phyloP scores from a whole-genome alignment of 306 rosid species.

The Vigna nakashimae region DNA sequence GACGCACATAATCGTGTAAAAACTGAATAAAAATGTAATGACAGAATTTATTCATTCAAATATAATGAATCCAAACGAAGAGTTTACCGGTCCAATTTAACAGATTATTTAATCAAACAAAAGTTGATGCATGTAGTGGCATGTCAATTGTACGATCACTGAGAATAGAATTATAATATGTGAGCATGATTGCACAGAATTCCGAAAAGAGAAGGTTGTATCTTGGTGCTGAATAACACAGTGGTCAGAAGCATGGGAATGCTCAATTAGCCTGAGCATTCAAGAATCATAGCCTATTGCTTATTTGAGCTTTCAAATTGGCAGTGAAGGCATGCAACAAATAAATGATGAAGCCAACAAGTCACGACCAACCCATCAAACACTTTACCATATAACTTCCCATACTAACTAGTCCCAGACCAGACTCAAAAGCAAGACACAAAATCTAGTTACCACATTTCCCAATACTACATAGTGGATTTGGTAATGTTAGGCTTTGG shows the following conservation, averaged over 20 bases:
- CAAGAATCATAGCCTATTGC: conserved; percentile 39
- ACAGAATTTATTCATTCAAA: background rate
- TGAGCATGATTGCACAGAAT: conserved; percentile 34
- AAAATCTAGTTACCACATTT: background rate
- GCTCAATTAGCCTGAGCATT: conserved; percentile 30
- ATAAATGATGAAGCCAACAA: conserved; percentile 47
- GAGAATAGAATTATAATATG: conserved; percentile 33
- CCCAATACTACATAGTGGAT: background rate
- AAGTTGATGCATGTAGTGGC: conserved; percentile 1
- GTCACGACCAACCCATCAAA: conserved; percentile 29
- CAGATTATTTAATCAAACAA: background rate
- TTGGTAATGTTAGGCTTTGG: conserved; percentile 35
- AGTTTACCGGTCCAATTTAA: conserved; percentile 1
- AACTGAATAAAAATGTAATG: background rate
- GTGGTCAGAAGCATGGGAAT: conserved; percentile 41
- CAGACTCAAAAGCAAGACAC: conserved; percentile 8
- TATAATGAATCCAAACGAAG: background rate
- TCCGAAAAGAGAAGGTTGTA: background rate
- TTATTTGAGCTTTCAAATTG: conserved; percentile 32
- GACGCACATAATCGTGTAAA: background rate
- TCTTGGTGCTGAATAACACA: conserved; percentile 25
- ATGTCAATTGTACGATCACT: conserved; percentile 31
- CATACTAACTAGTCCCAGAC: background rate
- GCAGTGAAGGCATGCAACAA: conserved; percentile 43
- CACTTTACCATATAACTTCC: conserved; percentile 18